phyloP scores from a whole-genome alignment of 2,329 filamentous ascomycete genomes.

The Pseudogymnoascus sp. region DNA sequence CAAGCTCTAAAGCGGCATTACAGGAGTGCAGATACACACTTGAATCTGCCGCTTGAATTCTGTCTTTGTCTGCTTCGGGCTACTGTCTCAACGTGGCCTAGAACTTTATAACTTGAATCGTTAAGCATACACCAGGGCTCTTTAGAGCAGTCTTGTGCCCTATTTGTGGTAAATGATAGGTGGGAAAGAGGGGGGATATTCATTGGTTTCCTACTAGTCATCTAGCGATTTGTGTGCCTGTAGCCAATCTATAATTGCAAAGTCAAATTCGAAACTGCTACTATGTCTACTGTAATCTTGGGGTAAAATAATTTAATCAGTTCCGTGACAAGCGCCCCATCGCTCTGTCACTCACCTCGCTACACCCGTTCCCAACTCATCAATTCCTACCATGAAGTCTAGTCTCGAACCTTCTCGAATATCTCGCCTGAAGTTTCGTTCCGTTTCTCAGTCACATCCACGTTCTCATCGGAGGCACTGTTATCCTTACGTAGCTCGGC shows the following conservation, averaged over 20 bases:
- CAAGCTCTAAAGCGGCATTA: too few relatives aligned
- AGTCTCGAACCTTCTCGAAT: conserved; percentile 6
- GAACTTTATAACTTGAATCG: too few relatives aligned
- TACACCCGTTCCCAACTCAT: background rate
- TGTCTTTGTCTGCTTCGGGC: too few relatives aligned
- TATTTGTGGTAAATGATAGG: too few relatives aligned
- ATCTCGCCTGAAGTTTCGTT: background rate
- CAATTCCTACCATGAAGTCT: conserved; percentile 11
- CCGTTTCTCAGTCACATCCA: background rate
- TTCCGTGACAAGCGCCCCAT: background rate
- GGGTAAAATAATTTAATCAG: background rate
- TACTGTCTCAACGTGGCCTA: too few relatives aligned
- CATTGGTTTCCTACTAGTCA: too few relatives aligned
- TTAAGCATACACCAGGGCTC: too few relatives aligned
- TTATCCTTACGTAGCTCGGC: conserved; percentile 6
- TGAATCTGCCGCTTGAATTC: too few relatives aligned
- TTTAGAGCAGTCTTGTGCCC: too few relatives aligned
- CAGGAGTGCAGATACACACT: too few relatives aligned
- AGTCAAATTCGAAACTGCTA: background rate
- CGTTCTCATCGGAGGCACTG: conserved; percentile 1
- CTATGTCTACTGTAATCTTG: background rate
- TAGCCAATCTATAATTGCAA: background rate
- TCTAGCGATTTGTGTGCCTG: too few relatives aligned
- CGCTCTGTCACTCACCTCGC: background rate
- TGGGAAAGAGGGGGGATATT: too few relatives aligned